Percentiles rank a stretch among this genome's conserved stretches.
Evolutionary conservation across 148 eudicot species (phyloP).

Genomic region (Nyssa sinensis): DNA sequence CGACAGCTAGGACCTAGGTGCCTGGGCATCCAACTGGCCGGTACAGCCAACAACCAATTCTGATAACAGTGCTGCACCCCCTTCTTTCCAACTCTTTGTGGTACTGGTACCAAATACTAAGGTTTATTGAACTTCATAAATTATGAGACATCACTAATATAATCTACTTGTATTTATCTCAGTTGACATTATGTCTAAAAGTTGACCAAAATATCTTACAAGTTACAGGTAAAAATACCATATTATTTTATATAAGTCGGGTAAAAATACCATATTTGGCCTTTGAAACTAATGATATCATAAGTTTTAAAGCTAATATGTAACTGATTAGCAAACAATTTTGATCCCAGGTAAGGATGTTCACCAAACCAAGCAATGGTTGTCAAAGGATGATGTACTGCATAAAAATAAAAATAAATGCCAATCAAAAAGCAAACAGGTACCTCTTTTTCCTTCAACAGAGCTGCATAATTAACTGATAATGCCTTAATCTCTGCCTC

Average conservation of each 20-base stretch:
- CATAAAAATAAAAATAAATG: slow-evolving; percentile 6
- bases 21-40: background rate
- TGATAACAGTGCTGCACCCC: background rate
- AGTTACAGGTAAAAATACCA: too few species aligned
- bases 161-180: background rate
- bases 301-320: too few species aligned
- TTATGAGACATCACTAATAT: background rate
- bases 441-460: slow-evolving; percentile 95
- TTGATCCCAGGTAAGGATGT: slow-evolving; percentile 4
- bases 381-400: background rate
- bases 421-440: slow-evolving; percentile 1
- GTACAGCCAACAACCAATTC: background rate
- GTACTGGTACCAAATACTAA: background rate
- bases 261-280: too few species aligned
- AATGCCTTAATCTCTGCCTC: slow-evolving; percentile 88
- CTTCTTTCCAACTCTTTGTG: background rate
- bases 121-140: background rate
- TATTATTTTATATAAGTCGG: too few species aligned
- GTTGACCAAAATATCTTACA: background rate
- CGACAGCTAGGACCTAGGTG: background rate
- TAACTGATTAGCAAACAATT: background rate
- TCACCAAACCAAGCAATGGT: slow-evolving; percentile 4
- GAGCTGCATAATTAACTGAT: slow-evolving; percentile 92
- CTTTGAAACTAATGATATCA: too few species aligned
- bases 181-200: background rate